These are phyloP conservation scores for Cylindrodendrum hubeiense DNA, from an alignment of 2,329 filamentous ascomycete genomes.

Conservation along the genomic window DNA sequence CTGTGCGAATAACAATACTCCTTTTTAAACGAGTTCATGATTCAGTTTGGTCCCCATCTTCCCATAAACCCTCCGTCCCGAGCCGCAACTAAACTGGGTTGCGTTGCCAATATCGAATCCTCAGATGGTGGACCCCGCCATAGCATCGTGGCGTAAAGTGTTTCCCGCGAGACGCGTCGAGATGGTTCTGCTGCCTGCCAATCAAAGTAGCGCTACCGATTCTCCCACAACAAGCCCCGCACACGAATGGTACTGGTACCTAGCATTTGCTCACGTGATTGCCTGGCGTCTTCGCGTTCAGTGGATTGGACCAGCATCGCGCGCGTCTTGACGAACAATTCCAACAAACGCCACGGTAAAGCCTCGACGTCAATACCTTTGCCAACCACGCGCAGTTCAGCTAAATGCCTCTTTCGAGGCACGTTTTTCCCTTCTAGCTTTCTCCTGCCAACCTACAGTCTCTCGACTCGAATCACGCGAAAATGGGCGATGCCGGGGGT, in stretches of 20 bases:
- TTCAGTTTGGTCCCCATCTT: too few relatives aligned
- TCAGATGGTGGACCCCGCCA: not conserved
- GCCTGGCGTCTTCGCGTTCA: constrained; percentile 54
- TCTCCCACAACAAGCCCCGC: not conserved
- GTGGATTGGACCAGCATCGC: constrained; percentile 28
- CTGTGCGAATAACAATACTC: too few relatives aligned
- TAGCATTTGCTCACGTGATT: constrained; percentile 47
- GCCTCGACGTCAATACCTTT: not conserved
- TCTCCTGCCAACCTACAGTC: constrained; percentile 1
- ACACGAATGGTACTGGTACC: constrained; percentile 14
- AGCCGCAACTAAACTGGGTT: not conserved
- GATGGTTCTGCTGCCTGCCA: constrained; percentile 12
- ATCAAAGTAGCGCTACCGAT: constrained; percentile 18
- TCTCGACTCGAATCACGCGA: constrained; percentile 12
- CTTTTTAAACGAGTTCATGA: too few relatives aligned
- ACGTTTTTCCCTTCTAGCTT: constrained; percentile 6
- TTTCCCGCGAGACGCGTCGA: constrained; percentile 20
- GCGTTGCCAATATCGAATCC: not conserved
- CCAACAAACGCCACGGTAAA: constrained; percentile 19
- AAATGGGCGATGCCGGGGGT: constrained; percentile 46
- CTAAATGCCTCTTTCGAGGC: constrained; percentile 31
- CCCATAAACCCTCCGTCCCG: not conserved
- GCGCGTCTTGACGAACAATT: constrained; percentile 27
- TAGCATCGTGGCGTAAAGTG: constrained; percentile 30
- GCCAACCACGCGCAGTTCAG: not conserved